Percentiles rank a stretch among this genome's conserved stretches.
Conservation (phyloP, 1,284 basidiomycete species). For the Puccinia hordei region DNA sequence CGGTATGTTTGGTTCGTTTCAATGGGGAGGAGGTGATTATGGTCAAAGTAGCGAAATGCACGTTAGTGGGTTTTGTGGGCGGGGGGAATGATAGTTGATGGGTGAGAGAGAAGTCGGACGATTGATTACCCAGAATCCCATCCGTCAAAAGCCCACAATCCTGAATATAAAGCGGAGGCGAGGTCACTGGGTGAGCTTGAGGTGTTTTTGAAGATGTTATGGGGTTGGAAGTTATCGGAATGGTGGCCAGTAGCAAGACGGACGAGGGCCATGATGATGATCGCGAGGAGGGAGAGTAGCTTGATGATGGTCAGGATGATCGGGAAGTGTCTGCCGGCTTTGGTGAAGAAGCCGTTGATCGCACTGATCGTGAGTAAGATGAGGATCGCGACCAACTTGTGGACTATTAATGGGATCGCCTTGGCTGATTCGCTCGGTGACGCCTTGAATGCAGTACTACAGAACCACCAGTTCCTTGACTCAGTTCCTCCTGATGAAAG, state of each 20-base stretch:
- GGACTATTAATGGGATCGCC: constrained; percentile 56
- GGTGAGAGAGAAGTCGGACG: neutral
- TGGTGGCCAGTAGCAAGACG: constrained; percentile 69
- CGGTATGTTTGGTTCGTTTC: too few relatives aligned
- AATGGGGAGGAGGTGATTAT: neutral
- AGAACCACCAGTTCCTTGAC: neutral
- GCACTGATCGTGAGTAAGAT: constrained; percentile 55
- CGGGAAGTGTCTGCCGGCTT: constrained; percentile 56
- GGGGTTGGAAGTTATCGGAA: constrained; percentile 51
- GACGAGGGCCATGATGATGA: constrained; percentile 73
- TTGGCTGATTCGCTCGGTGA: constrained; percentile 56
- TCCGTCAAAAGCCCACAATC: constrained; percentile 92
- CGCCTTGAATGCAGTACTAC: constrained; percentile 51
- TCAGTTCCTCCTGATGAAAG: neutral
- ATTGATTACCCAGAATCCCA: constrained; percentile 64
- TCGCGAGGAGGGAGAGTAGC: constrained; percentile 64
- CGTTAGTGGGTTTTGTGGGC: neutral
- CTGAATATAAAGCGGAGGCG: constrained; percentile 90
- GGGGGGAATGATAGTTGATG: too few relatives aligned
- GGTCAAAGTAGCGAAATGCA: neutral
- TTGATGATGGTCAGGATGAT: constrained; percentile 57
- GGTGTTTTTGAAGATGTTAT: constrained; percentile 72
- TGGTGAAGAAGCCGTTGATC: constrained; percentile 55
- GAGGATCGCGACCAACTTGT: constrained; percentile 56
- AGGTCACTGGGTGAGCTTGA: constrained; percentile 78